Evolutionary conservation across 1,139 yeast species (phyloP).

Genomic region (Pneumocystis oryctolagi): DNA sequence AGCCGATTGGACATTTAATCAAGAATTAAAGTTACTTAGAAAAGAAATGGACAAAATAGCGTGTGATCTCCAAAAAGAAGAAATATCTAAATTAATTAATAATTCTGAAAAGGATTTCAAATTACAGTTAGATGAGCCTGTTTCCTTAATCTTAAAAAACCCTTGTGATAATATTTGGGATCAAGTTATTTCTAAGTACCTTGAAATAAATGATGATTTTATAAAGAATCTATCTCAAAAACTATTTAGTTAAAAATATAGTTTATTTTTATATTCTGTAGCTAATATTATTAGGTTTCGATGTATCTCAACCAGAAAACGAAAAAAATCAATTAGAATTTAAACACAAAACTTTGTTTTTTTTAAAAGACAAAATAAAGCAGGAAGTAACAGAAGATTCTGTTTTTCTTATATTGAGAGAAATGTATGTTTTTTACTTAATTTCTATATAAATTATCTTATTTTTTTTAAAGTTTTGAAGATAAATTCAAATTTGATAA

Average conservation of each 20-base stretch:
- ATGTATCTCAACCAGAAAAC: slow-evolving; percentile 38
- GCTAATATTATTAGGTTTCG: slow-evolving; percentile 24
- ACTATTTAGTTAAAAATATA: background rate
- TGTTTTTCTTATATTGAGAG: slow-evolving; percentile 25
- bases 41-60: slow-evolving; percentile 21
- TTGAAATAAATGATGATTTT: background rate
- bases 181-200: slow-evolving; percentile 36
- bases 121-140: slow-evolving; percentile 17
- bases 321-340: slow-evolving; percentile 31
- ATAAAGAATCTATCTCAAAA: background rate
- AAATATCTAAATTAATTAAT: slow-evolving; percentile 29
- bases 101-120: slow-evolving; percentile 19
- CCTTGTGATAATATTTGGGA: slow-evolving; percentile 52
- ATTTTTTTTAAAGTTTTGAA: slow-evolving; percentile 40
- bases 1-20: slow-evolving; percentile 18
- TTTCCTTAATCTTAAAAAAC: slow-evolving; percentile 18
- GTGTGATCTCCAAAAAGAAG: slow-evolving; percentile 33
- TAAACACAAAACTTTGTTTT: slow-evolving; percentile 47
- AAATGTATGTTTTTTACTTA: slow-evolving; percentile 20
- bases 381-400: slow-evolving; percentile 31
- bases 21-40: slow-evolving; percentile 24
- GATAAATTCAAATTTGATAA: slow-evolving; percentile 69
- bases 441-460: background rate
- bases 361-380: slow-evolving; percentile 43
- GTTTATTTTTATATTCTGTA: slow-evolving; percentile 21